A percentile compares a stretch with the other conserved stretches of the same genome.
phyloP scores from a whole-genome alignment of 805 yeast genomes.

The Brettanomyces nanus region DNA sequence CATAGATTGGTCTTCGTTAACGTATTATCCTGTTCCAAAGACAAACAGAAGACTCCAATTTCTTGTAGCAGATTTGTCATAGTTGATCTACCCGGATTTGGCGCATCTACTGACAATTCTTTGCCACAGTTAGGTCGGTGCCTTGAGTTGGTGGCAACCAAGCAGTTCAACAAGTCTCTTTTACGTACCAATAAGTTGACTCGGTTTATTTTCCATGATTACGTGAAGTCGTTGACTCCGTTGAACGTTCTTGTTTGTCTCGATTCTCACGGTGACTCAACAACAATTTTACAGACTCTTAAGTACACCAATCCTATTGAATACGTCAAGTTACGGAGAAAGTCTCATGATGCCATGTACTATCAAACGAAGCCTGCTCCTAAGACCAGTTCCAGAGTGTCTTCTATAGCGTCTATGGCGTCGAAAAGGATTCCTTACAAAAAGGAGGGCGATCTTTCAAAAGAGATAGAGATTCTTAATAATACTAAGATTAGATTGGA shows the following conservation, averaged over 20 bases:
- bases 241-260: constrained; percentile 30
- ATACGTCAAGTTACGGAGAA: constrained; percentile 20
- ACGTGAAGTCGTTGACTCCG: constrained; percentile 24
- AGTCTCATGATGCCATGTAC: constrained; percentile 6
- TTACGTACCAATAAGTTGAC: constrained; percentile 42
- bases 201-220: constrained; percentile 39
- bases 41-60: not conserved
- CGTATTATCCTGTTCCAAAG: not conserved
- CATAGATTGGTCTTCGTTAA: constrained; percentile 40
- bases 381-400: not conserved
- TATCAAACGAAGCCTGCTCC: not conserved
- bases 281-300: constrained; percentile 23
- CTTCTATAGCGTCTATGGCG: not conserved
- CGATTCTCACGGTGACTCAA: constrained; percentile 32
- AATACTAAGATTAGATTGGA: not conserved
- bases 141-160: constrained; percentile 31
- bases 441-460: not conserved
- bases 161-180: constrained; percentile 32
- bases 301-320: constrained; percentile 24
- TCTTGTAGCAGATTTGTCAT: constrained; percentile 31
- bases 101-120: constrained; percentile 39
- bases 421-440: not conserved
- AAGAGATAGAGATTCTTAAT: not conserved
- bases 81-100: constrained; percentile 46
- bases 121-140: constrained; percentile 44